A percentile compares a stretch with the other conserved stretches of the same genome.
These are phyloP conservation scores for Gypsophila paniculata DNA, from an alignment of 179 eudicot species.

Conservation along the genomic window DNA sequence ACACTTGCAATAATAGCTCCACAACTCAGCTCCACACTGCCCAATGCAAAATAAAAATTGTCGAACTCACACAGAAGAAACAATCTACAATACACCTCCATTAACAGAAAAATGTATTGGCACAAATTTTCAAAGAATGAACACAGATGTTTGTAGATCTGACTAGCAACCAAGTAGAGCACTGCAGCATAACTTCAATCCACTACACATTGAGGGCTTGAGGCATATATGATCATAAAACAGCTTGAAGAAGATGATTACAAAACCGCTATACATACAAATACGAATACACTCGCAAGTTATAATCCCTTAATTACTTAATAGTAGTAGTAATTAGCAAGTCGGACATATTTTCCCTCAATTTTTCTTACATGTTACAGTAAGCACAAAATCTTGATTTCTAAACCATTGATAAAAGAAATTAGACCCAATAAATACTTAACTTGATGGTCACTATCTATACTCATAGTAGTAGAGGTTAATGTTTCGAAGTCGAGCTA, in stretches of 20 bases:
- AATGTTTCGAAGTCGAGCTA: neutral
- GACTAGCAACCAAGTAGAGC: neutral
- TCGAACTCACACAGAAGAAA: neutral
- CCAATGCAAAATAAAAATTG: constrained; percentile 7
- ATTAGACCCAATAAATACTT: neutral
- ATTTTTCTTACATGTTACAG: neutral
- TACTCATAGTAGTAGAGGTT: neutral
- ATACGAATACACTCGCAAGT: neutral
- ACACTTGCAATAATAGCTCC: constrained; percentile 9
- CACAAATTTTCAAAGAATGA: neutral
- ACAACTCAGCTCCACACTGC: constrained; percentile 22
- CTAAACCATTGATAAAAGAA: neutral
- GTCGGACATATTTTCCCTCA: neutral
- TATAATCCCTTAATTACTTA: neutral
- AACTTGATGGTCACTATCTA: neutral
- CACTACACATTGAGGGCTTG: neutral
- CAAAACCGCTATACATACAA: neutral
- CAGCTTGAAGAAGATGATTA: constrained; percentile 8
- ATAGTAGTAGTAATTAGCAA: neutral
- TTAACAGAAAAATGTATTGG: neutral
- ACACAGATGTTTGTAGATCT: neutral
- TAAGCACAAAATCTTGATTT: neutral
- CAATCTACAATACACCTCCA: neutral
- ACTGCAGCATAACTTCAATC: neutral
- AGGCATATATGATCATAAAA: neutral